Conservation (phyloP, 208 protist genomes). For the Trichomonas vaginalis region DNA sequence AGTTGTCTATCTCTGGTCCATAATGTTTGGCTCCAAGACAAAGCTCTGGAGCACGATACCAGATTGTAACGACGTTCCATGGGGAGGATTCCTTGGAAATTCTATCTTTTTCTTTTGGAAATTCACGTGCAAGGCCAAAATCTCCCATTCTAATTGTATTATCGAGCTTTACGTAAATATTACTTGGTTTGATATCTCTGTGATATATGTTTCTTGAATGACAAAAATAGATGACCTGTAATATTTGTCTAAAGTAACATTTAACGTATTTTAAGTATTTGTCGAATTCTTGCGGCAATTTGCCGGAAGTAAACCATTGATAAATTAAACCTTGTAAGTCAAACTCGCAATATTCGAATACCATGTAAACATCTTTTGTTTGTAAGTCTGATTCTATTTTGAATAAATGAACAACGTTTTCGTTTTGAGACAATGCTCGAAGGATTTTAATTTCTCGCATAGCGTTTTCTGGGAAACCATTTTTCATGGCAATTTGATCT, state of each 20-base stretch:
- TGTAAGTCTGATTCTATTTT: not conserved
- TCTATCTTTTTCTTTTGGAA: not conserved
- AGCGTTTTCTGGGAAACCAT: not conserved
- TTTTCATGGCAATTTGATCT: not conserved
- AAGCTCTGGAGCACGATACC: not conserved
- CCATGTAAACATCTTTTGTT: not conserved
- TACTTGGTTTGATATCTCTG: not conserved
- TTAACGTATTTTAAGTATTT: too few relatives aligned
- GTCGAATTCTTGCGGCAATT: not conserved
- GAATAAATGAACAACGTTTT: not conserved
- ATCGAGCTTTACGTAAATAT: not conserved
- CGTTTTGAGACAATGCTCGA: not conserved
- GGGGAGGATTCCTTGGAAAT: conserved; percentile 26
- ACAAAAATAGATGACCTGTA: not conserved
- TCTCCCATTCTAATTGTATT: not conserved
- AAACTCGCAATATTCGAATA: not conserved
- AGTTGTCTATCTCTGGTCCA: not conserved
- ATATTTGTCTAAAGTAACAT: not conserved
- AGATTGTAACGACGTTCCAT: not conserved
- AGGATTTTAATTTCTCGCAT: not conserved
- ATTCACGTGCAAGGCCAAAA: not conserved
- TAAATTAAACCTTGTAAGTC: not conserved
- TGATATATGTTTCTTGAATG: not conserved
- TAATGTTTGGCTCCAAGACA: not conserved
- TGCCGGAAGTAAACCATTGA: not conserved